Evolutionary conservation across 2,329 filamentous ascomycete genomes (phyloP), one percentile per base, ranked within the genome.

Genomic region (Aspergillus fijiensis): DNA sequence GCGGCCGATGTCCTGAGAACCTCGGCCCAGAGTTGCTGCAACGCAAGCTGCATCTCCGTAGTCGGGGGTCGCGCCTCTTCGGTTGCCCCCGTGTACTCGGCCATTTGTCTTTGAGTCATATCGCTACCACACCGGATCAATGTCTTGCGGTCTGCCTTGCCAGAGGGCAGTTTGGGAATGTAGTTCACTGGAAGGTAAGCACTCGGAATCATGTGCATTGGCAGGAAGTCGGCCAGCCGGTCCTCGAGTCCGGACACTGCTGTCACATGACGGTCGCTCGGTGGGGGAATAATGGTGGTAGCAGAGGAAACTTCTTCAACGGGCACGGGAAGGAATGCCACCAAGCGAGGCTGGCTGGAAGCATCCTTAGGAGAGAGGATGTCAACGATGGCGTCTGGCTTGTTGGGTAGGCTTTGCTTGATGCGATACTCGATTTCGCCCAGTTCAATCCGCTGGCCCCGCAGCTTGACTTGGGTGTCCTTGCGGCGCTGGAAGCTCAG

Each of bases 381-480:
- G 57, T 84, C 82, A 10, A 79, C 79, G 0, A 76, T 78, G 2
- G 82, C 77, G 51, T 78, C 78, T 25, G 78, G 74, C 4, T 74
- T 73, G 0, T 70, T 60, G 1, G 79, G 79, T 27, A 84, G 69
- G 25, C 58, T 35, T 50, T 53, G 56, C 35, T 57, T 58, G 49
- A 65, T 33, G 6, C 51, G 50, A 42, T 68, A 59, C 55, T 75
- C 72, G 12, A 74, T 62, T 57, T 72, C 71, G 5, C 65, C 68
- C 1, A 70, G 57, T 50, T 74, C 70, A n/a, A 73, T 61, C 7
- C 72, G 70, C 49, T 73, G 71, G 3, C 72, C 72, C 12, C 66
- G 64, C 1, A 73, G 47, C 59, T 72, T 73, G 58, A 72, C 67
- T 51, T 72, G 72, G 0, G 59, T 60, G 48, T 74, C 72, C 53